Base-by-base conservation (phyloP, 179 eudicot genomes). In the Spergularia azorica region DNA sequence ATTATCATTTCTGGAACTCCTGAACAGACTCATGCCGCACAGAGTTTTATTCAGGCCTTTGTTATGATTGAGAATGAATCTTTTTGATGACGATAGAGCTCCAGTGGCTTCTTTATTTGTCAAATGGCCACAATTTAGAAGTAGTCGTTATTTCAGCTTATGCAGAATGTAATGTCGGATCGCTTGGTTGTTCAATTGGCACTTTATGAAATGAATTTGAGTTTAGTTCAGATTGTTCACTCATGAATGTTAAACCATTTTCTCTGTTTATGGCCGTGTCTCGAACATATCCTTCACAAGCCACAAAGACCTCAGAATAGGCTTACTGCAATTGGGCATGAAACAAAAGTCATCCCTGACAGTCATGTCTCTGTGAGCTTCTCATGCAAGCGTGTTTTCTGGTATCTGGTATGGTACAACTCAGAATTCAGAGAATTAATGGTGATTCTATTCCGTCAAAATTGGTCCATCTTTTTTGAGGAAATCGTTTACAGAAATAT, bases 21-120 rank as follows among this genome's bases (percentile, higher is more conserved):
- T 26, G 98, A 95, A 80, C 94, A 95, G 86, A 88, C 99, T n/a
- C 88, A 88, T 87, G 99, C 98, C 41, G 99, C 99, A 36, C 99
- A 95, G 71, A 85, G 90, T 87, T 97, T 95, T 20, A 93, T 95
- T 74, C 99, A 95, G 84, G 99, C 99, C 36, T 95, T 93, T 77
- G 96, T 95, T 39, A 85, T 91, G 61, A 75, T 86, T 43, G 99
- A 95, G 85, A 89, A 86, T 5, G 89, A 88, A 77, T 83, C 87
- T 60, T 52, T 85, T 71, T 85, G 85, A 86, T 61, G 16, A 15
- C 4, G 21, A 63, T 20, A 17, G 46, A 59, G 18, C 6, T 17
- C 13, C 8, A 12, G n/a, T 43, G 72, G 59, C 61, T 18, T 10
- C 77, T 2, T 64, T 71, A 71, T 59, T 43, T 14, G 43, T 6